These are phyloP conservation scores for Vitis hybrid DNA, from an alignment of 177 flowering plant species.

Conservation along the genomic window DNA sequence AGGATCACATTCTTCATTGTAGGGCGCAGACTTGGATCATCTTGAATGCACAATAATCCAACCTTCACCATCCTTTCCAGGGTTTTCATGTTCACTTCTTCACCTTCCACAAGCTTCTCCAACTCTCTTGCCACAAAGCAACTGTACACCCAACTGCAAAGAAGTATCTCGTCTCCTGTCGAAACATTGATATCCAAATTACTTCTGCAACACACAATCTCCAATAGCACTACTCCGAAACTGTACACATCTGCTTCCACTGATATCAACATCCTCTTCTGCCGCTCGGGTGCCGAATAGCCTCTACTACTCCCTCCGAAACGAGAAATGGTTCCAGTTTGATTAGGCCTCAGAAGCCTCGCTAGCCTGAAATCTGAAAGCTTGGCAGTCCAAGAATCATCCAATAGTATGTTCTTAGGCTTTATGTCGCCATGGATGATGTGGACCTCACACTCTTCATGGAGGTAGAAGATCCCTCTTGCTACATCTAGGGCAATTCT, in stretches of 20 bases:
- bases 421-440: background rate
- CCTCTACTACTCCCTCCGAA: background rate
- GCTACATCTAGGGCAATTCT: background rate
- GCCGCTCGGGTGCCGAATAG: background rate
- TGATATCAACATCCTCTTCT: background rate
- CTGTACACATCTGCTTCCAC: constrained; percentile 1
- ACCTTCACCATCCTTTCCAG: constrained; percentile 27
- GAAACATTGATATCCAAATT: constrained; percentile 4
- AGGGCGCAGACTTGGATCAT: constrained; percentile 25
- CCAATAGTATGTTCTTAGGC: background rate
- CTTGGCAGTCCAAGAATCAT: background rate
- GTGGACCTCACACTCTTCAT: background rate
- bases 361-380: background rate
- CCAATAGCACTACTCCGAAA: constrained; percentile 3
- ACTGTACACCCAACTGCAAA: constrained; percentile 12
- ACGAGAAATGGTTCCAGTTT: background rate
- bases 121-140: constrained; percentile 12
- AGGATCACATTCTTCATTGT: constrained; percentile 15
- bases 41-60: constrained; percentile 28
- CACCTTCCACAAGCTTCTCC: constrained; percentile 8
- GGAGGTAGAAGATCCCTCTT: background rate
- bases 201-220: constrained; percentile 7
- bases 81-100: constrained; percentile 5
- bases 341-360: background rate
- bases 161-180: constrained; percentile 9